Conservation (phyloP, 306 rosid genomes). For the Quercus bicolor region DNA sequence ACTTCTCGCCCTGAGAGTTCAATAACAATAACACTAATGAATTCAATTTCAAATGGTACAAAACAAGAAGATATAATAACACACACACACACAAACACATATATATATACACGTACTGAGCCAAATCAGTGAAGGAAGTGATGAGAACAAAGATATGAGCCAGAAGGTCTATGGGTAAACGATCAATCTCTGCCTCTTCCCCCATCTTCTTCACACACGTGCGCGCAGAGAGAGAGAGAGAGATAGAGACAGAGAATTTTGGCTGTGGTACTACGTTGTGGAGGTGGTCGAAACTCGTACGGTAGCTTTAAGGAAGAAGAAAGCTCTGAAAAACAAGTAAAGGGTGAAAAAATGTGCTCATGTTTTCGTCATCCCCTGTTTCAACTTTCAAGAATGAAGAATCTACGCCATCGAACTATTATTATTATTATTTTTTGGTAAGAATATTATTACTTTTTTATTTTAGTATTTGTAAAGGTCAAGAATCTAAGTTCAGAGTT, state of each 20-base stretch:
- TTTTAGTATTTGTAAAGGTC: neutral
- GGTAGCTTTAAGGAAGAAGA: neutral
- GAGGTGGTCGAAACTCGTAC: neutral
- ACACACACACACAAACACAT: neutral
- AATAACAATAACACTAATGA: neutral
- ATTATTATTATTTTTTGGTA: neutral
- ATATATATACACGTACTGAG: constrained; percentile 48
- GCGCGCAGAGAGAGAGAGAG: neutral
- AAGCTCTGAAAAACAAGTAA: neutral
- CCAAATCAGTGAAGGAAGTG: constrained; percentile 87
- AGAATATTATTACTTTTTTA: too few relatives aligned
- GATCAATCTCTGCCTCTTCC: constrained; percentile 67
- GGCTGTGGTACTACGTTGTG: neutral
- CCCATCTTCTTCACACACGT: constrained; percentile 26
- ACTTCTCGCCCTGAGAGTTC: constrained; percentile 57
- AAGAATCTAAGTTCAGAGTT: neutral
- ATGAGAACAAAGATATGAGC: constrained; percentile 65
- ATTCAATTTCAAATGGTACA: neutral
- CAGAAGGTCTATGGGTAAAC: constrained; percentile 70
- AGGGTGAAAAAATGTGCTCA: constrained; percentile 46
- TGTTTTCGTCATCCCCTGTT: constrained; percentile 9
- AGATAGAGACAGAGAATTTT: neutral
- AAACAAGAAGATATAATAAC: neutral
- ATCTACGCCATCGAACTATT: neutral
- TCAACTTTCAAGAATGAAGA: neutral